Base-by-base conservation (phyloP, 2,329 filamentous ascomycete species). In the Alternaria sp. region DNA sequence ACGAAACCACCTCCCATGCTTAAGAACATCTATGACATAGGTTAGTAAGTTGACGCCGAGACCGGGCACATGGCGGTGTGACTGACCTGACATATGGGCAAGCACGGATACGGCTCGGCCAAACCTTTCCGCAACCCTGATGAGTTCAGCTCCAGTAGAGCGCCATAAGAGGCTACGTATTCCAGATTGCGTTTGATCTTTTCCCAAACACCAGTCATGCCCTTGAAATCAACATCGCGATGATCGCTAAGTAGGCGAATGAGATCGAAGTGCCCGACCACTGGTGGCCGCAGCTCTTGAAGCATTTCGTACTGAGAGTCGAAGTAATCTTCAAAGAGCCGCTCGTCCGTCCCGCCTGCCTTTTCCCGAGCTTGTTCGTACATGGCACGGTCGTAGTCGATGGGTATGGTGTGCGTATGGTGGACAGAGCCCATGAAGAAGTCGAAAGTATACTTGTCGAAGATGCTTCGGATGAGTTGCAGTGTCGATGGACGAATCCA, bases 251-350 rank as follows among this genome's bases (percentile, higher is more conserved):
- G 85, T 67, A 99, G 82, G 12, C 95, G 86, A 58, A 98, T 91
- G 19, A 99, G 87, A 81, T 99, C 96, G 77, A 99, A 97, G 81
- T 99, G 96, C 0, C 94, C 96, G 5, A 99, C 90, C 12, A 99
- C 86, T 8, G 88, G 87, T 30, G 96, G 96, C 69, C 83, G 83
- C 67, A 97, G 80, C 8, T 86, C 84, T 57, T 81, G 80, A 50
- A 99, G 84, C 94, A 99, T 97, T 19, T 89, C 88, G 64, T 87
- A 86, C 82, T 98, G 96, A 69, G 90, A 84, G 79, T 98, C 94
- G 77, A 97, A 98, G 82, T 97, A 99, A 67, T 89, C 88, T 75
- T 89, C 89, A 74, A 90, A 95, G 21, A 97, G 83, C n/a, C 65
- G 70, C 64, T 79, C 80, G 78, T 93, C 89, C 0, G 85, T 86